Base-by-base conservation (phyloP, 2,329 filamentous ascomycete genomes). In the Coniochaeta sp. region DNA sequence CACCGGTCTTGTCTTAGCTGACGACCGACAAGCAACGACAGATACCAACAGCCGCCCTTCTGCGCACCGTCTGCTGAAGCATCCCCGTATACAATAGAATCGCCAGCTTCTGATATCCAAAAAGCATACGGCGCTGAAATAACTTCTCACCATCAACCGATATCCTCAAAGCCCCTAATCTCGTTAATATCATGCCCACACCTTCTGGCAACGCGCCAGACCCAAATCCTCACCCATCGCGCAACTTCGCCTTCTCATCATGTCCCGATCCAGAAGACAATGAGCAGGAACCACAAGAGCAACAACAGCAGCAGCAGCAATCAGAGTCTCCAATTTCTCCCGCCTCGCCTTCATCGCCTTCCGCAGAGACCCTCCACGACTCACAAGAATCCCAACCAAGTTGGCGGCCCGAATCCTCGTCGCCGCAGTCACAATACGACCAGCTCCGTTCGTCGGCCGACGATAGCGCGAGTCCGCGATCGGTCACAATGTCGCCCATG, bases 201-300 rank as follows among this genome's bases (percentile, higher is more conserved):
- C 77, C 77, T 61, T 79, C 77, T 17, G 73, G 75, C 59, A 75
- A 76, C 65, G 72, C 73, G 55, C 70, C 74, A 52, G 70, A 73
- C 63, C 71, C 52, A 19, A 50, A 28, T 14, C 33, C 71, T 34
- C 67, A 71, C 43, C 74, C 74, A 54, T 72, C 74, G 52, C 71
- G 70, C 60, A 70, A 73, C 5, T 64, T 60, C 33, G 58, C 64
- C 28, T 66, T 67, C 59, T 64, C 67, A 58, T 64, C 65, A 66
- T 68, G 67, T 58, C 67, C 67, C 59, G 67, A 68, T 31, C 61
- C 62, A 60, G 65, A 57, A 8, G 52, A 56, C 12, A 56, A 67
- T 43, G 64, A 65, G 62, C 59, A 61, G 24, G 61, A 58, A 50
- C 56, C 50, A 34, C 59, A 26, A n/a, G 31, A 50, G 26, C 58